Evolutionary conservation across 768 basidiomycete species (phyloP).

Genomic region (Boletus sensibilis): DNA sequence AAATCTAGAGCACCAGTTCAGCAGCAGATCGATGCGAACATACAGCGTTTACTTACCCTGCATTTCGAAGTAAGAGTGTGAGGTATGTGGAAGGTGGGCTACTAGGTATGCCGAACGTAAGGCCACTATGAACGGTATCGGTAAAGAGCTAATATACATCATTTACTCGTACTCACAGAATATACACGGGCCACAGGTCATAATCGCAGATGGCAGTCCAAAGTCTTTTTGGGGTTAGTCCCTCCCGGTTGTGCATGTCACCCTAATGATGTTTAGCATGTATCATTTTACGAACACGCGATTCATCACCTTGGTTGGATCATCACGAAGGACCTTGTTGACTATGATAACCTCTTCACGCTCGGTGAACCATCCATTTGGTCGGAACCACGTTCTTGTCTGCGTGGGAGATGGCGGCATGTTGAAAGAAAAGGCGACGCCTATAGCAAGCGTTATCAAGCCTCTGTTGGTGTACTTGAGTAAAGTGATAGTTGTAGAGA

Average conservation of each 20-base stretch:
- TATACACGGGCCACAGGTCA: conserved; percentile 66
- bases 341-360: conserved; percentile 61
- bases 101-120: conserved; percentile 53
- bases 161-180: conserved; percentile 32
- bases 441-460: conserved; percentile 51
- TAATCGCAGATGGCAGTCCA: conserved; percentile 59
- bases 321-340: conserved; percentile 59
- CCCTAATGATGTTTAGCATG: conserved; percentile 5
- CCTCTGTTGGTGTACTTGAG: background rate
- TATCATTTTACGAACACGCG: background rate
- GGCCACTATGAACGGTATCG: conserved; percentile 34
- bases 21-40: background rate
- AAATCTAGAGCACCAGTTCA: conserved; percentile 39
- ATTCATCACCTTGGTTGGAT: conserved; percentile 50
- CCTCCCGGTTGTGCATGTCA: conserved; percentile 73
- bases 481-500: no score
- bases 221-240: conserved; percentile 46
- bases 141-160: background rate
- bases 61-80: conserved; percentile 52
- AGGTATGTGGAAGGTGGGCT: conserved; percentile 54
- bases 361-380: conserved; percentile 63
- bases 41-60: conserved; percentile 39
- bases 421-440: conserved; percentile 52
- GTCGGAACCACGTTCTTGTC: conserved; percentile 55
- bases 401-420: conserved; percentile 63